These are phyloP conservation scores for Teratosphaeria epicoccoides DNA, from an alignment of 2,329 filamentous ascomycete species.

Conservation along the genomic window DNA sequence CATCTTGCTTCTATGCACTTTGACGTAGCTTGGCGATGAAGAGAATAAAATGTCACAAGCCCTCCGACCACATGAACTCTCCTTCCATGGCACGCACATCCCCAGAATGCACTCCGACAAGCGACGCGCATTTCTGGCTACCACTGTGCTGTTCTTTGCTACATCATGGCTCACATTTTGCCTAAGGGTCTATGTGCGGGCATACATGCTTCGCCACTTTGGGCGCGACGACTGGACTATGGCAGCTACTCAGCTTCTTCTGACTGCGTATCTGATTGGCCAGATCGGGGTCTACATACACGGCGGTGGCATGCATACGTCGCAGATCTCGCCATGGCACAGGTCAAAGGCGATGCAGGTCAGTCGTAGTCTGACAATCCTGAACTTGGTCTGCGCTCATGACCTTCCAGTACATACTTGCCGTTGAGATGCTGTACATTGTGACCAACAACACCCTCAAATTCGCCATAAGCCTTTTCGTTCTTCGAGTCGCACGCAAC, in stretches of 20 bases:
- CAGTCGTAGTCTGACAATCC: background rate
- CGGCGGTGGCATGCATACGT: constrained; percentile 30
- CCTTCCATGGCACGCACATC: background rate
- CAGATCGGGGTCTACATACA: constrained; percentile 31
- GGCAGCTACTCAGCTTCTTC: constrained; percentile 28
- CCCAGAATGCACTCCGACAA: background rate
- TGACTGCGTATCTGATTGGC: constrained; percentile 30
- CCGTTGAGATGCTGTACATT: constrained; percentile 46
- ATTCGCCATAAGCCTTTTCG: constrained; percentile 43
- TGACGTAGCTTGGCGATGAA: background rate
- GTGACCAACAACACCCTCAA: constrained; percentile 39
- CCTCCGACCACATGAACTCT: background rate
- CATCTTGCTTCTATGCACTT: too few species aligned
- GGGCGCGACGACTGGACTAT: constrained; percentile 34
- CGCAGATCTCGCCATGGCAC: constrained; percentile 19
- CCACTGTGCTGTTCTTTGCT: background rate
- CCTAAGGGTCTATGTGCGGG: constrained; percentile 18
- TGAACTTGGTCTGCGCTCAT: background rate
- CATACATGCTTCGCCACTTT: constrained; percentile 28
- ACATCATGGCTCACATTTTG: background rate
- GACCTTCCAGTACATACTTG: constrained; percentile 39
- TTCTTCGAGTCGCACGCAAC: constrained; percentile 41
- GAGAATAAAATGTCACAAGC: background rate
- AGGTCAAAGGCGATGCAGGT: constrained; percentile 14
- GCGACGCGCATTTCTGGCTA: background rate